Conservation (phyloP, 441 rosid species). For the Erodium trifolium region DNA sequence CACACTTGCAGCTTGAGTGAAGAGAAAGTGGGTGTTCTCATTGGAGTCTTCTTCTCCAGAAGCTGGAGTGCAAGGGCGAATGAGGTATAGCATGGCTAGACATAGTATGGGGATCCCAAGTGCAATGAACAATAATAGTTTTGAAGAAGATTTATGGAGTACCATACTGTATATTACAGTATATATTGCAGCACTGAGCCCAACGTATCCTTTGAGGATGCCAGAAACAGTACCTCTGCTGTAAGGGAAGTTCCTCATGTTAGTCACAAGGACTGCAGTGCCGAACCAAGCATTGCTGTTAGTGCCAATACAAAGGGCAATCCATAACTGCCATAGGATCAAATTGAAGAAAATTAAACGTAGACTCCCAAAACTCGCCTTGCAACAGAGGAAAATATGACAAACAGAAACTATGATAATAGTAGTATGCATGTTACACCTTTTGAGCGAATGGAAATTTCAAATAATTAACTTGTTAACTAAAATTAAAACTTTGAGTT, state of each 20-base stretch:
- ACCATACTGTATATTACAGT: constrained; percentile 59
- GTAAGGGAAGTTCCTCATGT: constrained; percentile 93
- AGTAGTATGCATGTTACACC: too few species aligned
- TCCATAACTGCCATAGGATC: constrained; percentile 52
- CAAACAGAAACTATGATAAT: not conserved
- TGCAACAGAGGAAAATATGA: not conserved
- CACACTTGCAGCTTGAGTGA: constrained; percentile 58
- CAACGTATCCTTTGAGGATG: constrained; percentile 85
- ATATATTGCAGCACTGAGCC: constrained; percentile 71
- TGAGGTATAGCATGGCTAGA: constrained; percentile 54
- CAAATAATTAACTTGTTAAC: too few species aligned
- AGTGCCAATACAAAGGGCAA: constrained; percentile 62
- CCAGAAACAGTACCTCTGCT: constrained; percentile 89
- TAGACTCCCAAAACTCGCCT: not conserved
- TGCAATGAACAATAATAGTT: constrained; percentile 52
- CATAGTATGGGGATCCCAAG: constrained; percentile 67
- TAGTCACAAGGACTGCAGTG: constrained; percentile 87
- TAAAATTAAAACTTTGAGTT: too few species aligned
- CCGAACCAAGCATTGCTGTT: constrained; percentile 90
- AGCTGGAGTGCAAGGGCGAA: constrained; percentile 75
- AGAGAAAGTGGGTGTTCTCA: constrained; percentile 59
- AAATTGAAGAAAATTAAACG: not conserved
- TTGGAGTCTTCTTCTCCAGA: constrained; percentile 70
- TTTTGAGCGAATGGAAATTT: too few species aligned
- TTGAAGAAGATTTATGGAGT: constrained; percentile 49